Conservation (phyloP, 2,329 filamentous ascomycete genomes). For the Cercospora sesami region DNA sequence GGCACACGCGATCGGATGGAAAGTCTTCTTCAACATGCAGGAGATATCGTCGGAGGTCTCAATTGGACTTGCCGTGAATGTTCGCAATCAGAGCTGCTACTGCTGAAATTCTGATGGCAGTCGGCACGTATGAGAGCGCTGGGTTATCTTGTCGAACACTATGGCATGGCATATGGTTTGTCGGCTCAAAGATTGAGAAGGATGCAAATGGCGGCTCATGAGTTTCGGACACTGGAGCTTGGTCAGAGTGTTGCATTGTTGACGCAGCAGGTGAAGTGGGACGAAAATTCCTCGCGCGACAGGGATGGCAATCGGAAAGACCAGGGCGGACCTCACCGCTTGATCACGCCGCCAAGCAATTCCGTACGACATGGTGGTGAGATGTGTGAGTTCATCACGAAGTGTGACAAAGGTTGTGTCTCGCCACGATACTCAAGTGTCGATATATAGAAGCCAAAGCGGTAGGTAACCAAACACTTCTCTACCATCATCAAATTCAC, state of each 20-base stretch:
- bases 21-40: neutral
- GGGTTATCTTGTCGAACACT: no score
- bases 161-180: no score
- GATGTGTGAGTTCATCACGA: conserved; percentile 8
- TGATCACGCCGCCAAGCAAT: neutral
- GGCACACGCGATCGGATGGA: neutral
- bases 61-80: neutral
- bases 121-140: no score
- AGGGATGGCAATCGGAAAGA: conserved; percentile 3
- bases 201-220: neutral
- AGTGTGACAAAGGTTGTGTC: neutral
- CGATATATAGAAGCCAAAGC: neutral
- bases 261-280: neutral
- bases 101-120: neutral
- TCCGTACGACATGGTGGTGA: neutral
- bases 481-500: neutral
- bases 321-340: conserved; percentile 10
- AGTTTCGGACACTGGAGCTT: neutral
- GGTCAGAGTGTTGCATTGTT: neutral
- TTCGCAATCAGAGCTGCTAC: neutral
- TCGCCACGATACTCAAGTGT: neutral
- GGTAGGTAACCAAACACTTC: neutral
- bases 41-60: neutral
- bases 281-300: conserved; percentile 3
- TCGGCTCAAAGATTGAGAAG: neutral